Conservation (phyloP, 805 yeast species). For the Ogataea angusta region DNA sequence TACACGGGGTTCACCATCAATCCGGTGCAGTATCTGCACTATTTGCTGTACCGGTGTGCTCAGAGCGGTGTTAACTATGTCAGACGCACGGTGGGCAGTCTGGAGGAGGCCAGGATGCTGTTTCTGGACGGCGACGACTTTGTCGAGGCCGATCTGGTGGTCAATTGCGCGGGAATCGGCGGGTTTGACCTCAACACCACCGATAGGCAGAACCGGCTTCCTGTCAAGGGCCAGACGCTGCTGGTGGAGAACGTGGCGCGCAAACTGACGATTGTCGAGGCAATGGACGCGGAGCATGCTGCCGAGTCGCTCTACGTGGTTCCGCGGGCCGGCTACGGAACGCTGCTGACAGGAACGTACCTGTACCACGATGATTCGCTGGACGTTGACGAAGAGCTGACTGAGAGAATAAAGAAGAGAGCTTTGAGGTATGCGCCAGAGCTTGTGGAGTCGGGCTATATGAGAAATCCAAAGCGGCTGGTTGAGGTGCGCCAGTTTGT, state of each 20-base stretch:
- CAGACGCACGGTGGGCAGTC: constrained; percentile 39
- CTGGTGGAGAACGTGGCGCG: constrained; percentile 45
- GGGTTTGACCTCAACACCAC: constrained; percentile 46
- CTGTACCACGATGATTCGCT: constrained; percentile 22
- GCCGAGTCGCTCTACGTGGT: constrained; percentile 53
- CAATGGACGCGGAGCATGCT: constrained; percentile 30
- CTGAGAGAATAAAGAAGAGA: constrained; percentile 41
- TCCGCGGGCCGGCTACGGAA: constrained; percentile 68
- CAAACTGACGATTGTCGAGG: constrained; percentile 34
- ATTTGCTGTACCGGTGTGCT: constrained; percentile 43
- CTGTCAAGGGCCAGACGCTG: constrained; percentile 58
- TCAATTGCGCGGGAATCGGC: constrained; percentile 54
- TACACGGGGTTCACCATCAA: constrained; percentile 64
- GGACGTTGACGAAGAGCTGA: constrained; percentile 44
- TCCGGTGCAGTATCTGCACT: constrained; percentile 54
- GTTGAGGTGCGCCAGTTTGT: constrained; percentile 56
- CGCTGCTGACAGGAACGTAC: constrained; percentile 54
- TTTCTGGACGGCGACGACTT: constrained; percentile 18
- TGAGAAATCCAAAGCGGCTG: constrained; percentile 38
- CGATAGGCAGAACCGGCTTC: constrained; percentile 40
- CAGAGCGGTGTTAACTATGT: constrained; percentile 45
- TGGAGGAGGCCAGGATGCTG: constrained; percentile 31
- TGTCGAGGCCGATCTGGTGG: constrained; percentile 40
- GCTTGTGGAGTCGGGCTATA: constrained; percentile 29
- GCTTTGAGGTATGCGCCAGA: constrained; percentile 52